Evolutionary conservation across 2,329 filamentous ascomycete species (phyloP).

Genomic region (Nigrospora sphaerica): DNA sequence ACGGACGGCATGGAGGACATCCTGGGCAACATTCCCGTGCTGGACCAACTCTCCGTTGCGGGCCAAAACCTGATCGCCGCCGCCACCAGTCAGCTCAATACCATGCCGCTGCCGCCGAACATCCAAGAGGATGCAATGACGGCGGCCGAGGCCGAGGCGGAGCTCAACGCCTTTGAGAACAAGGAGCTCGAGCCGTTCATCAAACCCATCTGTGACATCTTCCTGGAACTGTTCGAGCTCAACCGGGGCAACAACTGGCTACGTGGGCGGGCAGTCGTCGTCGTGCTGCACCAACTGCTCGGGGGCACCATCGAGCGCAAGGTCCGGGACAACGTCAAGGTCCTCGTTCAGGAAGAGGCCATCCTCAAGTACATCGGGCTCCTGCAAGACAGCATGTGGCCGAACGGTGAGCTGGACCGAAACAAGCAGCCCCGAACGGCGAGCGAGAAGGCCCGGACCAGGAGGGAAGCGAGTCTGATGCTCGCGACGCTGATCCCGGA

Average conservation of each 20-base stretch:
- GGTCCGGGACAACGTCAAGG: conserved; percentile 75
- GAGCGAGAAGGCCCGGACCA: conserved; percentile 70
- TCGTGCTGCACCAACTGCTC: conserved; percentile 90
- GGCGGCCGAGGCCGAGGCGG: conserved; percentile 79
- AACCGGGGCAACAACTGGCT: conserved; percentile 97
- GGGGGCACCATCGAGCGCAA: conserved; percentile 95
- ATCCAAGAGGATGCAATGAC: conserved; percentile 41
- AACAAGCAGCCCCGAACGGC: conserved; percentile 50
- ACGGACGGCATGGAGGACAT: conserved; percentile 98
- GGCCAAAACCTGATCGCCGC: conserved; percentile 86
- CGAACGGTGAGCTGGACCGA: conserved; percentile 51
- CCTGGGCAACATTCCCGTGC: conserved; percentile 86
- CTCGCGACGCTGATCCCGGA: conserved; percentile 87
- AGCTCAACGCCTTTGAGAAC: conserved; percentile 87
- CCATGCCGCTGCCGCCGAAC: conserved; percentile 45
- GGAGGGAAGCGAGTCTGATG: conserved; percentile 82
- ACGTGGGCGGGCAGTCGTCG: conserved; percentile 87
- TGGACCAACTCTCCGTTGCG: conserved; percentile 88
- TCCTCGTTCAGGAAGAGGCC: conserved; percentile 69
- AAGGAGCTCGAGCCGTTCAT: conserved; percentile 90
- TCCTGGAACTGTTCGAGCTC: conserved; percentile 90
- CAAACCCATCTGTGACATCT: conserved; percentile 96
- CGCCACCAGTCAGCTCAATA: conserved; percentile 57
- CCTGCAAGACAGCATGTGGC: conserved; percentile 77
- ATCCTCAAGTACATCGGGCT: conserved; percentile 69